Conservation (phyloP, 2,329 filamentous ascomycete genomes). For the Byssochlamys sp. region DNA sequence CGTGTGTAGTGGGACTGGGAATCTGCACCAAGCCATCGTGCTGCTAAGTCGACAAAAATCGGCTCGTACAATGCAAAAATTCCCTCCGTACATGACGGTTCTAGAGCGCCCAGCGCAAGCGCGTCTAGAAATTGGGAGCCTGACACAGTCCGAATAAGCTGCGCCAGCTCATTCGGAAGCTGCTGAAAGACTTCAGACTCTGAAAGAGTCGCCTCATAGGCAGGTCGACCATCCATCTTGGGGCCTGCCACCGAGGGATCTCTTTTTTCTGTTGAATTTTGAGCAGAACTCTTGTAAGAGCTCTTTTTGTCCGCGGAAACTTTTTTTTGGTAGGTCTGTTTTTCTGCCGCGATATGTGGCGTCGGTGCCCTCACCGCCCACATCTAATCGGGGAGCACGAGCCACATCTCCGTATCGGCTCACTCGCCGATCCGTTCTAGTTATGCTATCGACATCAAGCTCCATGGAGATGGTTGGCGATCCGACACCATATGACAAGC, state of each 20-base stretch:
- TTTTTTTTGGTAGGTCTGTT: conserved; percentile 4
- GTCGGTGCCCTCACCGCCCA: conserved; percentile 22
- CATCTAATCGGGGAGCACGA: conserved; percentile 14
- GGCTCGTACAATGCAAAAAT: conserved; percentile 66
- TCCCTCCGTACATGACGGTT: conserved; percentile 58
- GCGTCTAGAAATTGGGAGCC: conserved; percentile 61
- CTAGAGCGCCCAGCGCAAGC: conserved; percentile 60
- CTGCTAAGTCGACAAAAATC: conserved; percentile 71
- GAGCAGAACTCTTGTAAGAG: conserved; percentile 11
- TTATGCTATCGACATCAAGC: not conserved
- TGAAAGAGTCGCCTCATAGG: conserved; percentile 44
- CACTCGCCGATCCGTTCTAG: not conserved
- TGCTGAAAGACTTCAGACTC: conserved; percentile 45
- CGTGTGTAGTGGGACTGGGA: conserved; percentile 23
- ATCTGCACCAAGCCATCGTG: conserved; percentile 56
- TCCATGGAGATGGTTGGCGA: conserved; percentile 2
- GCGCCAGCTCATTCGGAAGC: conserved; percentile 61
- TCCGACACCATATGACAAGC: conserved; percentile 11
- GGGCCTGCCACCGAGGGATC: conserved; percentile 25
- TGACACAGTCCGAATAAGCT: conserved; percentile 54
- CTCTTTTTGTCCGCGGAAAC: conserved; percentile 2
- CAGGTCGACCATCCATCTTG: conserved; percentile 31
- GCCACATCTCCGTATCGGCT: conserved; percentile 9
- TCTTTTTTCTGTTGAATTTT: conserved; percentile 17
- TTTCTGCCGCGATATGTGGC: conserved; percentile 23